These are phyloP conservation scores for Boletus subluridellus DNA, from an alignment of 1,284 basidiomycete species.

Conservation along the genomic window DNA sequence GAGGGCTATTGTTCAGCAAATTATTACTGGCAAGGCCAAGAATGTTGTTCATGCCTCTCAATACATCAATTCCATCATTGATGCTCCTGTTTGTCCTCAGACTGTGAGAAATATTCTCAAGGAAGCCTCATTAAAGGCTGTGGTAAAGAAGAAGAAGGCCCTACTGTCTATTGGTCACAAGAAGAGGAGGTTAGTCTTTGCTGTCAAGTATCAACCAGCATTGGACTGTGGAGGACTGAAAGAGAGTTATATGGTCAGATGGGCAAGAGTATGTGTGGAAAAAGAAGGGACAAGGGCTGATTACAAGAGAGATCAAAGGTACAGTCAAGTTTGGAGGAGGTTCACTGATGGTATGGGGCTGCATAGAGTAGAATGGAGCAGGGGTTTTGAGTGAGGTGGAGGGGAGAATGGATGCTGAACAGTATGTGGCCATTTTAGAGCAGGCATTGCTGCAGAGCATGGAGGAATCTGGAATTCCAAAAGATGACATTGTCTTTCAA, in stretches of 20 bases:
- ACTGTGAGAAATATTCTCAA: not conserved
- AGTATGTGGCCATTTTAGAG: too few species aligned
- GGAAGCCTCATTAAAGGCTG: not conserved
- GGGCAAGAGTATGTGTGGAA: not conserved
- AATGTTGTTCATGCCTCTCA: not conserved
- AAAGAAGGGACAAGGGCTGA: not conserved
- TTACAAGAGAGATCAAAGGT: not conserved
- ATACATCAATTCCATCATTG: not conserved
- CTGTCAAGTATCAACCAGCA: too few species aligned
- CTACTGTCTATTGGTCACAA: not conserved
- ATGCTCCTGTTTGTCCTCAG: not conserved
- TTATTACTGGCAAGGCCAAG: not conserved
- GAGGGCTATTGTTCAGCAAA: too few species aligned
- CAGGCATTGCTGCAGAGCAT: too few species aligned
- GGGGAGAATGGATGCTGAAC: too few species aligned
- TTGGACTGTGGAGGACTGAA: too few species aligned
- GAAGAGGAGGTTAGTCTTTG: not conserved
- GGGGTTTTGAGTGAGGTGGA: too few species aligned
- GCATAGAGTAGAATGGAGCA: not conserved
- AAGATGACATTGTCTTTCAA: too few species aligned
- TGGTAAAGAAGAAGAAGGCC: not conserved
- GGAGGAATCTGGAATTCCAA: too few species aligned
- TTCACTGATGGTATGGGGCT: not conserved
- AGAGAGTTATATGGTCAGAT: too few species aligned
- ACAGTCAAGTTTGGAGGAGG: not conserved